A percentile compares a stretch with the other conserved stretches of the same genome.
Conservation (phyloP, 352 stramenopile genomes). For the Peronosclerospora sorghi region DNA sequence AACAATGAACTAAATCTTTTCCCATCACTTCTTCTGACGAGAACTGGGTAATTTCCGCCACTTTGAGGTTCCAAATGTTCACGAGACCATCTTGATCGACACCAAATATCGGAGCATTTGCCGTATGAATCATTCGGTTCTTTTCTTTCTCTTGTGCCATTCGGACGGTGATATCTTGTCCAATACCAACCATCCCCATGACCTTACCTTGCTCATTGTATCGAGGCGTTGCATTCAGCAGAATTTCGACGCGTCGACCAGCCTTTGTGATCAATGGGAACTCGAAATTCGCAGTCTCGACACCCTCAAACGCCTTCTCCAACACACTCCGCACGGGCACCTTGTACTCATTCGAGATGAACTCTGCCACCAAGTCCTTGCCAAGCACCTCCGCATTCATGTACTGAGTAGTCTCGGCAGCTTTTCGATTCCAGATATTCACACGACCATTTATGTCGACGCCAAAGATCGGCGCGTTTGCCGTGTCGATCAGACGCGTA, state of each 20-base stretch:
- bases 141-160: slow-evolving; percentile 86
- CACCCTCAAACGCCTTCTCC: slow-evolving; percentile 31
- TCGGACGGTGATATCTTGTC: slow-evolving; percentile 70
- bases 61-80: slow-evolving; percentile 89
- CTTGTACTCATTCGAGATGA: slow-evolving; percentile 40
- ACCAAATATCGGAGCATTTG: slow-evolving; percentile 84
- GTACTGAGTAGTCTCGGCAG: slow-evolving; percentile 34
- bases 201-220: slow-evolving; percentile 77
- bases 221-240: slow-evolving; percentile 73
- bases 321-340: slow-evolving; percentile 27
- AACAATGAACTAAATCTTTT: slow-evolving; percentile 79
- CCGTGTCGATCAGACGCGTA: slow-evolving; percentile 19
- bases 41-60: slow-evolving; percentile 83
- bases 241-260: slow-evolving; percentile 64
- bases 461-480: slow-evolving; percentile 60
- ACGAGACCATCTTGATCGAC: slow-evolving; percentile 65
- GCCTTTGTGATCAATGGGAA: slow-evolving; percentile 79
- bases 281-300: slow-evolving; percentile 54
- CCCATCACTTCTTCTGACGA: slow-evolving; percentile 82
- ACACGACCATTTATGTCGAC: slow-evolving; percentile 31
- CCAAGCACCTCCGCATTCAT: slow-evolving; percentile 20
- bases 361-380: slow-evolving; percentile 30
- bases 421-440: slow-evolving; percentile 59
- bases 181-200: slow-evolving; percentile 72
- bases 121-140: slow-evolving; percentile 75